Evolutionary conservation across 2,329 filamentous ascomycete genomes (phyloP).

Genomic region (Epichloe uncinata): DNA sequence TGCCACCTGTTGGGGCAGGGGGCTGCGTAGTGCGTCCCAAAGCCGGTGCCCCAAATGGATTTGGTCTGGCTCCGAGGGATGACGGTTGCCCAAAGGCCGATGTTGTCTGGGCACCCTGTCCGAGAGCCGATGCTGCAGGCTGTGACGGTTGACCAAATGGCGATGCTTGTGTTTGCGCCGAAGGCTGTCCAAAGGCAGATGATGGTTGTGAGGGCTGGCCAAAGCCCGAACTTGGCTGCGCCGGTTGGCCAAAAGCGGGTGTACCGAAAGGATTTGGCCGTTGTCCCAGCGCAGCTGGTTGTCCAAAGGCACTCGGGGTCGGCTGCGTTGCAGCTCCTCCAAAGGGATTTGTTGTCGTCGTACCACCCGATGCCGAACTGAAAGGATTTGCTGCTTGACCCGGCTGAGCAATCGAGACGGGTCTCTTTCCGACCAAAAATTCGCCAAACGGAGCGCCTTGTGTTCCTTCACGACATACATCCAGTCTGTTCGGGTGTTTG

Average conservation of each 20-base stretch:
- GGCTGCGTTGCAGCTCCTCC: slow-evolving; percentile 13
- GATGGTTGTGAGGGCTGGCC: slow-evolving; percentile 13
- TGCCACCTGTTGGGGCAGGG: neutral
- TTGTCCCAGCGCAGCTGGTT: slow-evolving; percentile 20
- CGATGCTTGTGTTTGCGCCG: slow-evolving; percentile 12
- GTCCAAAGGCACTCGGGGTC: slow-evolving; percentile 25
- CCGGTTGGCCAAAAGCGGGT: slow-evolving; percentile 22
- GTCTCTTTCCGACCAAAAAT: slow-evolving; percentile 28
- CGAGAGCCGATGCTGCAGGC: slow-evolving; percentile 24
- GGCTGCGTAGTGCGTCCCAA: slow-evolving; percentile 23
- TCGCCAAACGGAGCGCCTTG: slow-evolving; percentile 31
- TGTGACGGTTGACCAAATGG: slow-evolving; percentile 31
- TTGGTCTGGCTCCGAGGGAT: slow-evolving; percentile 18
- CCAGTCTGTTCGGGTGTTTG: slow-evolving; percentile 61
- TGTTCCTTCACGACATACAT: slow-evolving; percentile 40
- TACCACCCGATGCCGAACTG: slow-evolving; percentile 13
- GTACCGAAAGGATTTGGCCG: slow-evolving; percentile 23
- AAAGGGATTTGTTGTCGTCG: slow-evolving; percentile 14
- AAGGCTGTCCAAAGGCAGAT: slow-evolving; percentile 30
- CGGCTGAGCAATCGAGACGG: slow-evolving; percentile 13
- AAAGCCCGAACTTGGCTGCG: slow-evolving; percentile 17
- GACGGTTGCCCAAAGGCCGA: slow-evolving; percentile 29
- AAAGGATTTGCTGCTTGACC: slow-evolving; percentile 29
- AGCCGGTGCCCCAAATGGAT: slow-evolving; percentile 21
- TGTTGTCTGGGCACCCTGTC: slow-evolving; percentile 22